Evolutionary conservation across 805 yeast species (phyloP).

Genomic region (Komagataella pseudopastoris): DNA sequence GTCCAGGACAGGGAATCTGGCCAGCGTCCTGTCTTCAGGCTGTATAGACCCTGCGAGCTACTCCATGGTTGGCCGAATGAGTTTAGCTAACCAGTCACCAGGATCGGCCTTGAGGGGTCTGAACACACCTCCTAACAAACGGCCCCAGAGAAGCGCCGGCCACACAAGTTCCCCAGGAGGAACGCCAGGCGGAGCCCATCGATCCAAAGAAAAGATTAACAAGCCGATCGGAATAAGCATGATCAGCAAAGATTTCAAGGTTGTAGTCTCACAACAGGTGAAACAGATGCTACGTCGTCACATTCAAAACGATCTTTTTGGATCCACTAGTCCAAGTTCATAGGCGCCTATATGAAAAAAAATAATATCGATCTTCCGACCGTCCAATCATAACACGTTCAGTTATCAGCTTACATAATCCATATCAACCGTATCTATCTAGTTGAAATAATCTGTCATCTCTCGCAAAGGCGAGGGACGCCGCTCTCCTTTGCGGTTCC

Average conservation of each 20-base stretch:
- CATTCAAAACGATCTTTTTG: not conserved
- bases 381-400: not conserved
- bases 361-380: not conserved
- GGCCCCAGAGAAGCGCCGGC: not conserved
- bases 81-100: not conserved
- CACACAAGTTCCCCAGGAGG: not conserved
- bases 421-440: not conserved
- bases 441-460: not conserved
- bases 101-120: not conserved
- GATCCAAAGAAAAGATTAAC: not conserved
- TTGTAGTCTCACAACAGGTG: not conserved
- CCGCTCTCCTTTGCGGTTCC: not conserved
- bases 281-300: not conserved
- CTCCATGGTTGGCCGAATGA: not conserved
- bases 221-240: not conserved
- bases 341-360: not conserved
- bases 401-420: not conserved
- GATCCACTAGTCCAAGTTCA: not conserved
- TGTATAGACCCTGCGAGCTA: not conserved
- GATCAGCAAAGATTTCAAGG: not conserved
- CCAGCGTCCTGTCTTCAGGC: not conserved
- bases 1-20: not conserved
- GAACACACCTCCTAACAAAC: not conserved
- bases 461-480: not conserved
- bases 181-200: not conserved